These are phyloP conservation scores for Penicillium sp. DNA, from an alignment of 2,329 filamentous ascomycete species.

Conservation along the genomic window DNA sequence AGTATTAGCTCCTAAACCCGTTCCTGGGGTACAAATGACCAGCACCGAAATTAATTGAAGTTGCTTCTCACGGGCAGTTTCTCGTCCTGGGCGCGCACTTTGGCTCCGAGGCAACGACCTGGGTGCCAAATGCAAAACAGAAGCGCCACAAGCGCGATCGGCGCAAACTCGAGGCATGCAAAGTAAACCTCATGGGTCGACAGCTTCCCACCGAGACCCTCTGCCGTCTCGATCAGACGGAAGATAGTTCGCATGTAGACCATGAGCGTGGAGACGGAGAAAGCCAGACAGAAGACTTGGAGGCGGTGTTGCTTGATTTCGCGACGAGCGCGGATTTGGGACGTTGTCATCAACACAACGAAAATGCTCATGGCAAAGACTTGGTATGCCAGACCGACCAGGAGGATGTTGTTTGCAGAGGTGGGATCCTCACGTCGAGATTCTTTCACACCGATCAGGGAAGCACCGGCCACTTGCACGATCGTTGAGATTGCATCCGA, in stretches of 20 bases:
- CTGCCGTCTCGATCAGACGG: constrained; percentile 17
- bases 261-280: constrained; percentile 18
- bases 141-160: constrained; percentile 18
- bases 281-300: constrained; percentile 8
- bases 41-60: not conserved
- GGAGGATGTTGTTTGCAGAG: constrained; percentile 12
- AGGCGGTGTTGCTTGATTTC: constrained; percentile 9
- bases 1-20: too few relatives aligned
- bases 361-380: constrained; percentile 18
- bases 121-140: constrained; percentile 18
- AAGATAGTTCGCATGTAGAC: constrained; percentile 21
- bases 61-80: not conserved
- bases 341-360: constrained; percentile 10
- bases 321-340: constrained; percentile 6
- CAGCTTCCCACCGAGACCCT: constrained; percentile 16
- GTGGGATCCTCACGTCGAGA: constrained; percentile 12
- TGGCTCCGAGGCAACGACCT: constrained; percentile 13
- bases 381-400: constrained; percentile 11
- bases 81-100: constrained; percentile 1
- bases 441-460: constrained; percentile 14
- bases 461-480: constrained; percentile 17
- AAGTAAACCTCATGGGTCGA: constrained; percentile 19
- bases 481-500: constrained; percentile 21
- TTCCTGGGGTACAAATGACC: not conserved
- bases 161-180: constrained; percentile 22